A percentile compares a stretch with the other conserved stretches of the same genome.
These are phyloP conservation scores for Mycosarcoma mackinlayi DNA, from an alignment of 1,284 basidiomycete species.

Conservation along the genomic window DNA sequence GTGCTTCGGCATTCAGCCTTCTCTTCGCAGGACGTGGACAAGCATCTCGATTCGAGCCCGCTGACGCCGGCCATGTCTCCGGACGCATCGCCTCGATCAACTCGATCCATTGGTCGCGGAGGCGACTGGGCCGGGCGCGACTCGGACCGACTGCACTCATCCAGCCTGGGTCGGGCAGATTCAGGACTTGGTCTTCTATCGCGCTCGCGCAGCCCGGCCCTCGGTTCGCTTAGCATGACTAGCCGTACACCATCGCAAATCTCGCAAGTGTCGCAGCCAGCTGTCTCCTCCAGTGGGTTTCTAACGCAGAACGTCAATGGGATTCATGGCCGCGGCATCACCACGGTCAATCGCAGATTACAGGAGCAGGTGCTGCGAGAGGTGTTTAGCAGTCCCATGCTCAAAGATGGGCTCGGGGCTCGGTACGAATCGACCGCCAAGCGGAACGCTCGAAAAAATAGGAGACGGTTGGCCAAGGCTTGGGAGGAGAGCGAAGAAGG, in stretches of 20 bases:
- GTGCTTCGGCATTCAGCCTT: constrained; percentile 3
- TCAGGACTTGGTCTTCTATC: constrained; percentile 16
- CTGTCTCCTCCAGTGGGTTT: neutral
- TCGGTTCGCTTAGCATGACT: constrained; percentile 31
- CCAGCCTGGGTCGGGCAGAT: constrained; percentile 18
- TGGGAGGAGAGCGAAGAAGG: constrained; percentile 64
- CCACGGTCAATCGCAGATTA: constrained; percentile 64
- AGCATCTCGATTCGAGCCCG: constrained; percentile 27
- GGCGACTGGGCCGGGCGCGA: constrained; percentile 36
- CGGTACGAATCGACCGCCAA: constrained; percentile 46
- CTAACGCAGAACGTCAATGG: constrained; percentile 27
- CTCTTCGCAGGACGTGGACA: constrained; percentile 15
- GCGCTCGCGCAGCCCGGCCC: constrained; percentile 37
- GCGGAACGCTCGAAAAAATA: constrained; percentile 51
- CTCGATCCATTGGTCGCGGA: constrained; percentile 26
- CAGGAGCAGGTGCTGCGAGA: constrained; percentile 67
- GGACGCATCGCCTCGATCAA: constrained; percentile 30
- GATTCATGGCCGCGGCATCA: constrained; percentile 62
- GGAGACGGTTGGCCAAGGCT: constrained; percentile 55
- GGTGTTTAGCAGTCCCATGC: constrained; percentile 61
- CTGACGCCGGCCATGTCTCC: constrained; percentile 33
- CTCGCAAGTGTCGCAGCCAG: constrained; percentile 33
- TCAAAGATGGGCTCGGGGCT: constrained; percentile 44
- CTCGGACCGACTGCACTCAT: constrained; percentile 30
- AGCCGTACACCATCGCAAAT: constrained; percentile 37